phyloP scores from a whole-genome alignment of 1,139 yeast genomes.

The Saccharomycopsis hybrid region DNA sequence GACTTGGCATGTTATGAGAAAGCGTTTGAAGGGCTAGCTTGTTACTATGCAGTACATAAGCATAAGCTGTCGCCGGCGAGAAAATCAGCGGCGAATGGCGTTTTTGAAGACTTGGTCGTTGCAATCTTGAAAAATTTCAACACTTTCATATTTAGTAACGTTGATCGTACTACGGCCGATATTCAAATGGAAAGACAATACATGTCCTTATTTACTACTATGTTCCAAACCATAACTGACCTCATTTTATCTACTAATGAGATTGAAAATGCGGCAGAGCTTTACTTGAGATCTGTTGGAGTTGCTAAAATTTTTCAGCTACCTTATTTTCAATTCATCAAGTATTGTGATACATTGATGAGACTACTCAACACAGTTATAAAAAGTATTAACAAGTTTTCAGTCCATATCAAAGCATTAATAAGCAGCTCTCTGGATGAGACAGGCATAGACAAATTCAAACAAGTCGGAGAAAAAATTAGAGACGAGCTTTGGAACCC shows the following conservation, averaged over 20 bases:
- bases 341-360: constrained; percentile 1
- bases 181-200: constrained; percentile 4
- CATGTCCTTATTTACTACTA: not conserved
- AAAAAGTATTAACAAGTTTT: not conserved
- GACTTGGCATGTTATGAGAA: constrained; percentile 16
- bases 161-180: not conserved
- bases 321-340: constrained; percentile 4
- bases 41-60: constrained; percentile 7
- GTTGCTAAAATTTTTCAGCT: constrained; percentile 11
- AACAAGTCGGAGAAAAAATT: not conserved
- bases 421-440: no score
- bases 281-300: constrained; percentile 5
- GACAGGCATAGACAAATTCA: not conserved
- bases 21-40: constrained; percentile 14
- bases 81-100: not conserved
- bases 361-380: constrained; percentile 2
- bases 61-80: no score
- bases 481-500: constrained; percentile 6
- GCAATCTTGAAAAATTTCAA: constrained; percentile 4
- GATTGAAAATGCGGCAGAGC: not conserved
- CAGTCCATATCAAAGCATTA: not conserved
- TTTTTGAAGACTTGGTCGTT: constrained; percentile 15
- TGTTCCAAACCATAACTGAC: constrained; percentile 2
- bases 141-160: not conserved
- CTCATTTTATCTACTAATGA: not conserved